Evolutionary conservation across 768 basidiomycete species (phyloP), one percentile per base, ranked within the genome.

Genomic region (Amanita inopinata): DNA sequence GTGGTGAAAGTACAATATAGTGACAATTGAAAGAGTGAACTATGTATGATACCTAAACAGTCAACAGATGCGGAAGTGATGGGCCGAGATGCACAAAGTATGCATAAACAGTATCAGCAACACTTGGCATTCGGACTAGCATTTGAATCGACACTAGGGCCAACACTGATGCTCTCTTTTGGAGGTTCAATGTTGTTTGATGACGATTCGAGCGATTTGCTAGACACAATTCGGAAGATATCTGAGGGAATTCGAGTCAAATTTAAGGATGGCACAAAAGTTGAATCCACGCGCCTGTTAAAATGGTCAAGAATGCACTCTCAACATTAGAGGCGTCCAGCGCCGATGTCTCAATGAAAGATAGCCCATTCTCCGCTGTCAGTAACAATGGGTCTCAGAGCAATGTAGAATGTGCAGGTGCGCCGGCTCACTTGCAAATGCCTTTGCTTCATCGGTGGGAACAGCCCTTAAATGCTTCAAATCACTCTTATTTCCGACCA

Each of bases 311-410:
- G 81, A 99, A 99, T 38, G 94, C 96, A 45, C 76, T 67, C 66
- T 98, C 94, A 64, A 99, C 93, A 67, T 97, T 96, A 38, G 91
- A 93, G 54, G 94, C 90, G 79, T 99, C 96, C 76, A 98, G 81
- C 67, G 94, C 94, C 57, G 94, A 99, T 47, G 94, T 99, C 73
- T 99, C 94, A 51, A 99, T 94, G 73, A 94, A 94, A 43, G 84
- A 88, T 53, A 97, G 64, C 15, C 80, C 81, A 56, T 93, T 91
- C 67, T 94, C 91, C 53, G 85, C 90, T 90, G 54, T 17, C 39
- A 33, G 35, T 32, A 14, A 23, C 44, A 40, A 39, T 7, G 2
- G 5, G 2, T 4, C 11, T 11, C 18, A 41, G 14, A 30, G 10
- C 4, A 14, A 4, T 15, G 5, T 7, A 35, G 18, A 23, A 31